Base-by-base conservation (phyloP, 2,329 filamentous ascomycete species). In the Paecilomyces variotii region DNA sequence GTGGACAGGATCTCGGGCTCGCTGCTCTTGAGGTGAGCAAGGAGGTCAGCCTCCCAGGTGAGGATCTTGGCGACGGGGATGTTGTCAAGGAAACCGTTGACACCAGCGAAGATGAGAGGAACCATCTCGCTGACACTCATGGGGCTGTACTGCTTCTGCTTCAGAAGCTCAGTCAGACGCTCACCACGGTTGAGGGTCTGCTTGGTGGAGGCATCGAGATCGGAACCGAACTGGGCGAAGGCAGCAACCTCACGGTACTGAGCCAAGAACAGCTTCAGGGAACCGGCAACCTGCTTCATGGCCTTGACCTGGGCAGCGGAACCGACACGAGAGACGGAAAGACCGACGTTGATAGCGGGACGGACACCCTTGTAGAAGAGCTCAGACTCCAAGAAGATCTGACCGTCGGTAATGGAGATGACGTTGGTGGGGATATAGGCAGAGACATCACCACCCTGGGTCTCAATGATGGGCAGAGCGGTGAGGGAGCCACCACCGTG, bases 351-450 rank as follows among this genome's bases (percentile, higher is more conserved):
- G 81, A 99, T 99, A 83, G 94, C 94, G 73, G 94, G 94, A 76
- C 94, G 93, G 81, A 99, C 83, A 95, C 94, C 94, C 90, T 99
- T 99, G 91, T 97, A 97, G 89, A 97, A 99, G 67, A 97, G 86
- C 81, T 99, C 94, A 69, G 93, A 81, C 83, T 99, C 94, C 84
- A 99, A 86, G 90, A 99, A 99, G 81, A 99, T 97, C 84, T 99
- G 94, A 65, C 94, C 94, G 75, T 97, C 94, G 72, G 94, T 99
- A 77, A 99, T 99, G 79, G 93, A 97, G 87, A 99, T 99, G 82
- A 97, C 94, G 85, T 97, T 99, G 82, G 94, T 99, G 73, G 94
- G 94, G 86, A 99, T 97, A 82, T 97, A 99, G 71, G 94, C 94
- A 71, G 94, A 97, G 75, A 99, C 94, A 82, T 99, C 94, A 90